phyloP scores from a whole-genome alignment of 331 rosid genomes.

The Rosa hybrid region DNA sequence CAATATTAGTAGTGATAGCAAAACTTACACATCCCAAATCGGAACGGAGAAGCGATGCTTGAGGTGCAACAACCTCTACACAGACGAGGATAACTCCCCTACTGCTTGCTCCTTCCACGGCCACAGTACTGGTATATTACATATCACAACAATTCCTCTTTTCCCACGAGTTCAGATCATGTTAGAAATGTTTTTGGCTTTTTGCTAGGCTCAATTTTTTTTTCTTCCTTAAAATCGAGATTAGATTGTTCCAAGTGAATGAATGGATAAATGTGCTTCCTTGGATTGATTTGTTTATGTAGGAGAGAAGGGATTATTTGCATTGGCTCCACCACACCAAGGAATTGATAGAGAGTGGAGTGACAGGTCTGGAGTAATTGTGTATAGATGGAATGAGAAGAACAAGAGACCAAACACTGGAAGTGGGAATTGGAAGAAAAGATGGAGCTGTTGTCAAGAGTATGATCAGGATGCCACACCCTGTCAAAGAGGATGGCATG shows the following conservation, averaged over 20 bases:
- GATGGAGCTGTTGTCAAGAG: conserved; percentile 86
- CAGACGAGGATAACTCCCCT: conserved; percentile 54
- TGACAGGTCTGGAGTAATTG: conserved; percentile 68
- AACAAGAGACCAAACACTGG: conserved; percentile 73
- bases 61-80: conserved; percentile 68
- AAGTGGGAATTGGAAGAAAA: conserved; percentile 59
- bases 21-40: conserved; percentile 21
- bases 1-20: conserved; percentile 12
- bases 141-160: not conserved
- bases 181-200: not conserved
- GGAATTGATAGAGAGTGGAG: conserved; percentile 89
- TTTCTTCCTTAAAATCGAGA: not conserved
- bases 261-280: not conserved
- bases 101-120: conserved; percentile 84
- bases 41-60: conserved; percentile 51
- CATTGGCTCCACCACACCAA: conserved; percentile 78
- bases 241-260: not conserved
- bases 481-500: conserved; percentile 63
- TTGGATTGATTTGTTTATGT: not conserved
- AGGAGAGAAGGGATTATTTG: conserved; percentile 72
- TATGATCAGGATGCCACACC: conserved; percentile 60
- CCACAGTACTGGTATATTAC: conserved; percentile 56
- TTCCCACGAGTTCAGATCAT: not conserved
- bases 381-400: conserved; percentile 74
- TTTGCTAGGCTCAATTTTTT: not conserved